Percentiles rank a stretch among this genome's conserved stretches.
These are phyloP conservation scores for Amesomyces nigricolor DNA, from an alignment of 2,329 filamentous ascomycete genomes.

Conservation along the genomic window DNA sequence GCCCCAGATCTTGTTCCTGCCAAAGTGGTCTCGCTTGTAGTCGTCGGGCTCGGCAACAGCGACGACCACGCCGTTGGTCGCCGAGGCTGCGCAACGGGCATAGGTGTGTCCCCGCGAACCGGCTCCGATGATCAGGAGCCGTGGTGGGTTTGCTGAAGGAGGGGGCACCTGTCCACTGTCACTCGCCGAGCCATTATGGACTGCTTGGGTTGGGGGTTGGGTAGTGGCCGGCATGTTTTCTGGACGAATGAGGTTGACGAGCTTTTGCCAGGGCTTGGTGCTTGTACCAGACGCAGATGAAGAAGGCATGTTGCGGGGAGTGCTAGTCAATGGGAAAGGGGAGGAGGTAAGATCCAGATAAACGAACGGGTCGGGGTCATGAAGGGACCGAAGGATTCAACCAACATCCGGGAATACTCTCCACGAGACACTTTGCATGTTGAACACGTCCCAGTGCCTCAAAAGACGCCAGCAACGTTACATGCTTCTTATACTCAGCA, in stretches of 20 bases:
- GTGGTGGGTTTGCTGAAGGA: slow-evolving; percentile 48
- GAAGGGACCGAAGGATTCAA: too few relatives aligned
- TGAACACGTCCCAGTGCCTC: too few relatives aligned
- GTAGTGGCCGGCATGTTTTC: slow-evolving; percentile 3
- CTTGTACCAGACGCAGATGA: too few relatives aligned
- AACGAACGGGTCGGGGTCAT: too few relatives aligned
- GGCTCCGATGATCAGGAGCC: slow-evolving; percentile 75
- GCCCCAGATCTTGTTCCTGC: slow-evolving; percentile 68
- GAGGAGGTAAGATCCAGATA: too few relatives aligned
- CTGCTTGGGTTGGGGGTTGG: neutral
- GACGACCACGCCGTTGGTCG: slow-evolving; percentile 62
- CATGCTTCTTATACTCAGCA: too few relatives aligned
- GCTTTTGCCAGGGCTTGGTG: too few relatives aligned
- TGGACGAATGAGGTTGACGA: neutral
- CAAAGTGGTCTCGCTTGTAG: slow-evolving; percentile 70
- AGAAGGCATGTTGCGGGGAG: too few relatives aligned
- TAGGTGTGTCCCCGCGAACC: slow-evolving; percentile 75
- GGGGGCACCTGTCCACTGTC: slow-evolving; percentile 34
- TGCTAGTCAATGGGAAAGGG: too few relatives aligned
- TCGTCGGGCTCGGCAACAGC: slow-evolving; percentile 76
- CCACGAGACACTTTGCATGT: too few relatives aligned
- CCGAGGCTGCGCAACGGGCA: slow-evolving; percentile 59
- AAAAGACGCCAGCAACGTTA: too few relatives aligned
- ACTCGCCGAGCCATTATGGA: neutral
- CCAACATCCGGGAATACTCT: too few relatives aligned